phyloP scores from a whole-genome alignment of 139 green algal genomes.

The Dunaliella primolecta region DNA sequence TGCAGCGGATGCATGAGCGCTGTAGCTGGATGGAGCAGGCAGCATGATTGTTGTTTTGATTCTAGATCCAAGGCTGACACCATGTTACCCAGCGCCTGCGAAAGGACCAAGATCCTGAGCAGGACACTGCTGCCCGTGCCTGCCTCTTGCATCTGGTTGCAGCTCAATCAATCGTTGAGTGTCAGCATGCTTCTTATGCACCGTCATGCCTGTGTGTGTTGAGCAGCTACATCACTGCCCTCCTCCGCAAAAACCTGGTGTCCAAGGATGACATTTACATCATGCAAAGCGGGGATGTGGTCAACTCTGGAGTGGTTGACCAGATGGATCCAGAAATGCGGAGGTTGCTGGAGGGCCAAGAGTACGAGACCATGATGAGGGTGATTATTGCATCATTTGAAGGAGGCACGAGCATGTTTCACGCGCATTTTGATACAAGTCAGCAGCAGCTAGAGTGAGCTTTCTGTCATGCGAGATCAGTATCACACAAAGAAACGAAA shows the following conservation, averaged over 20 bases:
- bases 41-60: neutral
- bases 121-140: too few relatives aligned
- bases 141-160: neutral
- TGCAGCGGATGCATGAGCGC: too few relatives aligned
- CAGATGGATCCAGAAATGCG: neutral
- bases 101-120: neutral
- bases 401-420: too few relatives aligned
- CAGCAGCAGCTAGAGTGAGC: too few relatives aligned
- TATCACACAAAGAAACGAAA: too few relatives aligned
- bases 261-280: neutral
- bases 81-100: neutral
- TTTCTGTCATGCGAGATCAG: too few relatives aligned
- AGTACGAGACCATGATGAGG: neutral
- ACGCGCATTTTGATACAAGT: too few relatives aligned
- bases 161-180: neutral
- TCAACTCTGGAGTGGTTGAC: neutral
- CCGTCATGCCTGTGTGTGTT: too few relatives aligned
- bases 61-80: neutral
- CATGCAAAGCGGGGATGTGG: neutral
- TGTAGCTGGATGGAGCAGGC: too few relatives aligned
- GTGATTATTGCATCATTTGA: too few relatives aligned
- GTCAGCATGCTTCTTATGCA: neutral
- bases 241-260: neutral
- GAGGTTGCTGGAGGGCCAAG: neutral
- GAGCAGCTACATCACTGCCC: neutral